These are phyloP conservation scores for Globisporangium spinosum DNA, from an alignment of 352 stramenopile species.

Conservation along the genomic window DNA sequence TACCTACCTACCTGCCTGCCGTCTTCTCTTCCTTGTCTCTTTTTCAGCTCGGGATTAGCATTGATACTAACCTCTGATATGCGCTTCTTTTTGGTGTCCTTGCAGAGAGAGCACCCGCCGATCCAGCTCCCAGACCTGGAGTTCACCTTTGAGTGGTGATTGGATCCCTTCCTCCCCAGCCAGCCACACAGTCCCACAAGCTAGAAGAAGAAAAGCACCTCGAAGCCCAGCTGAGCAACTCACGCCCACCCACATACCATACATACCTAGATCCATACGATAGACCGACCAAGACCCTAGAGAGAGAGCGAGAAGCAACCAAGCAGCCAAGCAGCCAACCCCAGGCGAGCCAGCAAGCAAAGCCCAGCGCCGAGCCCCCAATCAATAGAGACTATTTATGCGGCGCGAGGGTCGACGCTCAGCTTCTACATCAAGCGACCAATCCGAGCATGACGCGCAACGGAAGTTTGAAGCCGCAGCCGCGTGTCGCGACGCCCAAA, in stretches of 20 bases:
- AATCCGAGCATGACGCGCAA: not conserved
- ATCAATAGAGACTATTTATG: constrained; percentile 11
- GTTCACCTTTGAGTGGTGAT: constrained; percentile 19
- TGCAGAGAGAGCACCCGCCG: constrained; percentile 2
- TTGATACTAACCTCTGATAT: not conserved
- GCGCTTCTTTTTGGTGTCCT: not conserved
- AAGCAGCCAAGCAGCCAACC: not conserved
- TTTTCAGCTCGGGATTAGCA: not conserved
- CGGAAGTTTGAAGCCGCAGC: not conserved
- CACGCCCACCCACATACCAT: not conserved
- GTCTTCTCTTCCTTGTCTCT: not conserved
- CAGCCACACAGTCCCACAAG: not conserved
- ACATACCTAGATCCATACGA: constrained; percentile 5
- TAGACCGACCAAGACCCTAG: not conserved
- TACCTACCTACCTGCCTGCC: not conserved
- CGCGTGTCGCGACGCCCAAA: constrained; percentile 1
- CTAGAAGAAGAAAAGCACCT: not conserved
- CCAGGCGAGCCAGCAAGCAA: not conserved
- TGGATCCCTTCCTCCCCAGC: not conserved
- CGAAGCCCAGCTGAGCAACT: not conserved
- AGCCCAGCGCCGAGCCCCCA: not conserved
- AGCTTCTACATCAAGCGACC: not conserved
- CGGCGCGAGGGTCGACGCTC: not conserved
- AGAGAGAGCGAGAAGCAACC: not conserved
- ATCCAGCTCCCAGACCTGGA: constrained; percentile 12